Evolutionary conservation across 305 asterid genomes (phyloP).

Genomic region (Euphrasia arctica): DNA sequence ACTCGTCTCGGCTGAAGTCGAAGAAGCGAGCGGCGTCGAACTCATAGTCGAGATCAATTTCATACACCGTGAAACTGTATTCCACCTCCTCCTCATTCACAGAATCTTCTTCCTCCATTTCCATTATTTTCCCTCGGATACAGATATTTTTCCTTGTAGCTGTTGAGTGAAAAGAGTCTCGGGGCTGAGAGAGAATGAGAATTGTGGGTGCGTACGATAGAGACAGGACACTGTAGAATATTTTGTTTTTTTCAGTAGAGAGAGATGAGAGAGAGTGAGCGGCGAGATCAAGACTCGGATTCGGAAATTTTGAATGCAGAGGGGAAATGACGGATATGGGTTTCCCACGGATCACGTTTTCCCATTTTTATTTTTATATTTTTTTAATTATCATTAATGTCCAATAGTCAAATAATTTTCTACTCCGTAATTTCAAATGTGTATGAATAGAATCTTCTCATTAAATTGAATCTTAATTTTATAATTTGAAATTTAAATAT

Average conservation of each 20-base stretch:
- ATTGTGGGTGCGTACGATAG: slow-evolving; percentile 39
- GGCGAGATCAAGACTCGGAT: slow-evolving; percentile 28
- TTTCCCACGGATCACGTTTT: neutral
- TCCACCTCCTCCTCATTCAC: slow-evolving; percentile 32
- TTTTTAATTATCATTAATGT: no score
- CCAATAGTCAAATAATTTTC: neutral
- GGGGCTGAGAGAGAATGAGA: slow-evolving; percentile 33
- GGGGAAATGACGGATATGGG: slow-evolving; percentile 31
- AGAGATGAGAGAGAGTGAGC: slow-evolving; percentile 23
- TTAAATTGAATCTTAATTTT: no score
- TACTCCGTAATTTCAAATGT: no score
- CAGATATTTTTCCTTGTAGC: slow-evolving; percentile 4
- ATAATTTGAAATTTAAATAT: no score
- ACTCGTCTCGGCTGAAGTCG: slow-evolving; percentile 62
- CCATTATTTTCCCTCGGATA: neutral
- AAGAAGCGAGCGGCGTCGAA: slow-evolving; percentile 82
- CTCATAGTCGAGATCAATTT: slow-evolving; percentile 90
- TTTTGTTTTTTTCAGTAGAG: slow-evolving; percentile 22
- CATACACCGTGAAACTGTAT: slow-evolving; percentile 60
- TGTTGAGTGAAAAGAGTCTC: slow-evolving; percentile 17
- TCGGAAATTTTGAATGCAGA: slow-evolving; percentile 36
- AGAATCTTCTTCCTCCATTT: slow-evolving; percentile 70
- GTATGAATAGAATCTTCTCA: no score
- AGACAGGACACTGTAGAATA: slow-evolving; percentile 36
- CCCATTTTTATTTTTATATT: no score